Evolutionary conservation across 2,329 filamentous ascomycete genomes (phyloP), one percentile per base, ranked within the genome.

Genomic region (Pestalotiopsis sp.): DNA sequence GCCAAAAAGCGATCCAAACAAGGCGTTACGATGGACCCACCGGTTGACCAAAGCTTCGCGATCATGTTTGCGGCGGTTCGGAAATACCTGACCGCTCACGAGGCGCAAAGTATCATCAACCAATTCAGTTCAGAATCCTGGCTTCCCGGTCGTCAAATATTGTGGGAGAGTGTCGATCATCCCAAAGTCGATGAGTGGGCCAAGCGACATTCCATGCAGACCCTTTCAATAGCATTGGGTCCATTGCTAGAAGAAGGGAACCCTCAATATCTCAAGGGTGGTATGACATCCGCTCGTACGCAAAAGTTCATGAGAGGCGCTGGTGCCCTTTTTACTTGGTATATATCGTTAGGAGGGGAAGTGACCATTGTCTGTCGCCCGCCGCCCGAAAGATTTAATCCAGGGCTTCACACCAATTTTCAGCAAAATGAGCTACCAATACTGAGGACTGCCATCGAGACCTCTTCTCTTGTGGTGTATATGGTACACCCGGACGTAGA

Each of bases 351-450:
- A 14, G 59, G 59, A 36, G 31, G 20, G 5, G 59, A 41, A 20
- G 27, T 62, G 3, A 62, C 17, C 7, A 62, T 62, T 12, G 17
- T 62, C 4, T 62, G 3, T 6, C 36, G 36, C 5, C 59, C 59
- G 36, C 59, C 59, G 7, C 59, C 59, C 17, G n/a, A 39, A 2
- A 62, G 59, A n/a, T 62, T 62, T 20, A 13, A 62, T 11, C 59
- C 59, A 23, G n/a, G 11, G 1, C 59, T 38, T 39, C 4, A 31
- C 14, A 62, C 36, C 2, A 62, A 62, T 41, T 62, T 62, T 13
- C 59, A 62, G 11, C 27, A 36, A n/a, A 62, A 62, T 25, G 59
- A 62, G 27, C 59, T 62, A 23, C 59, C 59, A 13, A 62, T 62
- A 31, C 59, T 62, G 27, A 12, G 59, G 4, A 25, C 23, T 2